Evolutionary conservation across 176 grass and related monocot species (phyloP).

Genomic region (Chrysopogon serrulatus): DNA sequence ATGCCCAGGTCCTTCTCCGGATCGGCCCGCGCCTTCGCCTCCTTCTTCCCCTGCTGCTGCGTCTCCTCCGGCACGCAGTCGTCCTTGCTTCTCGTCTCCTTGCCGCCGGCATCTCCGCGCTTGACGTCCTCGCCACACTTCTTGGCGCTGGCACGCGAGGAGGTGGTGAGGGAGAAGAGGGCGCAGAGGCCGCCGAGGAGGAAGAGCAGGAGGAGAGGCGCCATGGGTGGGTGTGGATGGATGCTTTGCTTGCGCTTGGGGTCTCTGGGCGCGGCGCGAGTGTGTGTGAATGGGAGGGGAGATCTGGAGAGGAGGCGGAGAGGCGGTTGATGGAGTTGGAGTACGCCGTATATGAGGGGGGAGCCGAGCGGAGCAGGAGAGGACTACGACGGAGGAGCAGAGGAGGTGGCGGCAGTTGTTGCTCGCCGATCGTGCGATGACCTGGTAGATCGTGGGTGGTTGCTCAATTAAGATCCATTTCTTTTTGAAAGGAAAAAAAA

Average conservation of each 20-base stretch:
- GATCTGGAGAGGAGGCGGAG: neutral
- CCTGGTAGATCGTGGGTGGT: conserved; percentile 38
- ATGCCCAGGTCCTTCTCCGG: conserved; percentile 38
- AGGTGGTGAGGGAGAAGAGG: conserved; percentile 23
- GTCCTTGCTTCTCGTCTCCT: neutral
- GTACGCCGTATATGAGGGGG: conserved; percentile 16
- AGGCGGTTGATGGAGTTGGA: neutral
- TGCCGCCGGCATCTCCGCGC: neutral
- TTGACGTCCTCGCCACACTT: conserved; percentile 8
- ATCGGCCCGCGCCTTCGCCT: neutral
- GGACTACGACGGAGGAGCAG: neutral
- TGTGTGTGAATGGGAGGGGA: neutral
- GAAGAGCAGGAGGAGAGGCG: conserved; percentile 49
- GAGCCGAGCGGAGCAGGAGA: neutral
- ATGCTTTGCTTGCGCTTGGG: neutral
- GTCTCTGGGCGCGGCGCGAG: neutral
- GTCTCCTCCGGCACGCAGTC: neutral
- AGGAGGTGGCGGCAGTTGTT: neutral
- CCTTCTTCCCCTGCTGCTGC: neutral
- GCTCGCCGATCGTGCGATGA: neutral
- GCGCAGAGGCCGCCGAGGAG: conserved; percentile 53
- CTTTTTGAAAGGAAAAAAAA: neutral
- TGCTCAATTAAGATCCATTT: neutral
- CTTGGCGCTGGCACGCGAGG: conserved; percentile 1
- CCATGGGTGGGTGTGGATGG: conserved; percentile 33